These are phyloP conservation scores for Pythium guiyangense DNA, from an alignment of 352 stramenopile genomes.

Conservation along the genomic window DNA sequence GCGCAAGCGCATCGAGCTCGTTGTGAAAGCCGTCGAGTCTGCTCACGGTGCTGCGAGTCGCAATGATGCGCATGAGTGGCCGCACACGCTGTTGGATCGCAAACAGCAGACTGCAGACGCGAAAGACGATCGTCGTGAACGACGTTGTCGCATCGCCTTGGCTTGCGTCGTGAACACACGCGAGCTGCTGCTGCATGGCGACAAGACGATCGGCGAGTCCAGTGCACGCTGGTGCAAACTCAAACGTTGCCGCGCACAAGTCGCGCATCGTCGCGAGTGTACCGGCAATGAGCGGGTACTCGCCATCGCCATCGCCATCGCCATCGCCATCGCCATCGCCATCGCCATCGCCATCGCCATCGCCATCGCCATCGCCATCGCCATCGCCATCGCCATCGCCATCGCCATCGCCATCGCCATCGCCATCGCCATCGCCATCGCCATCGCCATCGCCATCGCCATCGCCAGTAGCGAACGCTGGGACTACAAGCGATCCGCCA, in stretches of 20 bases:
- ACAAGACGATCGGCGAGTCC: not conserved
- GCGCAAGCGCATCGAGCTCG: no score
- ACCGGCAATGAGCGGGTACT: not conserved
- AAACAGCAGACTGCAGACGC: slow-evolving; percentile 2
- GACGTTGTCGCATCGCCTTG: not conserved
- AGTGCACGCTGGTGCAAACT: not conserved
- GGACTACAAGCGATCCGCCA: not conserved
- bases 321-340: no score
- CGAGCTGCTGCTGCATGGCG: not conserved
- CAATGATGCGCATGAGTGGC: not conserved
- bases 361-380: no score
- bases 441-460: no score
- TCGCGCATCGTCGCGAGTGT: not conserved
- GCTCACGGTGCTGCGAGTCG: not conserved
- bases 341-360: no score
- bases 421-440: no score
- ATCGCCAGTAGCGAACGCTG: not conserved
- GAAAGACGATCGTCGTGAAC: slow-evolving; percentile 3
- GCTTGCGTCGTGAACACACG: not conserved
- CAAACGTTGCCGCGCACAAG: not conserved
- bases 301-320: no score
- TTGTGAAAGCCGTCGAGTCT: not conserved
- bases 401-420: no score
- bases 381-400: no score
- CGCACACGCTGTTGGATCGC: not conserved